phyloP scores from a whole-genome alignment of 2,329 filamentous ascomycete genomes.

The Trichoderma afroharzianum region DNA sequence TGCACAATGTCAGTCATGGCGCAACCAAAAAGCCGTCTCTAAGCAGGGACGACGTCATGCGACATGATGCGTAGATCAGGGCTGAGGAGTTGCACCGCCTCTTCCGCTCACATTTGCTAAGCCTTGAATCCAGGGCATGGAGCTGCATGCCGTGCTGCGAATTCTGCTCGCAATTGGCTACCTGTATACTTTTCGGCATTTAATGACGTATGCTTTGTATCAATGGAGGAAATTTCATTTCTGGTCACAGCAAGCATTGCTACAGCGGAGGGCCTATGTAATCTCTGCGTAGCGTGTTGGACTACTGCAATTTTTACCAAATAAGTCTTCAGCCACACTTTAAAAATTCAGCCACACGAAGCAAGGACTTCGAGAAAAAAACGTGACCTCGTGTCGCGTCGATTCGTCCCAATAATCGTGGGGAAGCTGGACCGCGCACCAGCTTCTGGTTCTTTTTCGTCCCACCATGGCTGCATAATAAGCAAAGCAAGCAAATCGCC shows the following conservation, averaged over 20 bases:
- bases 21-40: neutral
- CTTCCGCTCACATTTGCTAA: neutral
- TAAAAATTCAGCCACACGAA: neutral
- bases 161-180: neutral
- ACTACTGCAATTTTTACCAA: neutral
- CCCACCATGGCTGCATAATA: neutral
- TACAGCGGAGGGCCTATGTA: neutral
- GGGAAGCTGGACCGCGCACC: neutral
- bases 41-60: conserved; percentile 6
- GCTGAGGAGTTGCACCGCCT: conserved; percentile 10
- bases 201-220: neutral
- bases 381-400: conserved; percentile 33
- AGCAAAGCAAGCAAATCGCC: neutral
- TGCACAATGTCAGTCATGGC: neutral
- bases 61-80: neutral
- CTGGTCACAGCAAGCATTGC: neutral
- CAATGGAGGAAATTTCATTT: neutral
- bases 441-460: neutral
- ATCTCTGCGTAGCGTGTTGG: neutral
- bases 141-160: neutral
- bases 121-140: neutral
- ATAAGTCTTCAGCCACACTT: neutral
- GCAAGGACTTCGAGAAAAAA: neutral
- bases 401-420: neutral
- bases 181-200: neutral